Conservation (phyloP, 805 yeast species). For the Barnettozyma sp. region DNA sequence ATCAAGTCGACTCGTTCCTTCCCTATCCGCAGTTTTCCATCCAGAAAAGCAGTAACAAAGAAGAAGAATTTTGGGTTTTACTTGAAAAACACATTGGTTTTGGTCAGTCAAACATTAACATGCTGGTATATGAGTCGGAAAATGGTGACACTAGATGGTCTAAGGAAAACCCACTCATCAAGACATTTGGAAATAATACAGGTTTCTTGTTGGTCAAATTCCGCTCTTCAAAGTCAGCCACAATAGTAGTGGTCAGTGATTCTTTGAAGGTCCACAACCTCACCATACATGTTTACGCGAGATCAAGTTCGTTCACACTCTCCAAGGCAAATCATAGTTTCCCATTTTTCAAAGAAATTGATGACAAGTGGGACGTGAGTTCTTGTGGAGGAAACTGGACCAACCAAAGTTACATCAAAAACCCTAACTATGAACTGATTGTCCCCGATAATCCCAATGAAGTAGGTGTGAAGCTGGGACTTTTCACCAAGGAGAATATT, state of each 20-base stretch:
- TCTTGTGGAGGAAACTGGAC: slow-evolving; percentile 52
- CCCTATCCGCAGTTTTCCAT: slow-evolving; percentile 41
- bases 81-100: slow-evolving; percentile 41
- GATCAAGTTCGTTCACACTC: slow-evolving; percentile 14
- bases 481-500: slow-evolving; percentile 23
- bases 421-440: slow-evolving; percentile 46
- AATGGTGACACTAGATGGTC: slow-evolving; percentile 27
- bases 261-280: slow-evolving; percentile 12
- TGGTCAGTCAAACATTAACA: slow-evolving; percentile 18
- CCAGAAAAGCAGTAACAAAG: slow-evolving; percentile 24
- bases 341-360: slow-evolving; percentile 16
- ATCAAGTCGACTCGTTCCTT: slow-evolving; percentile 11
- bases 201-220: slow-evolving; percentile 32
- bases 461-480: slow-evolving; percentile 17
- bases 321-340: slow-evolving; percentile 29
- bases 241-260: slow-evolving; percentile 23
- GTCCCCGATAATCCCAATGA: slow-evolving; percentile 21
- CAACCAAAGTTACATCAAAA: slow-evolving; percentile 37
- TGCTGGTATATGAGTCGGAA: slow-evolving; percentile 26
- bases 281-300: slow-evolving; percentile 18
- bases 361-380: slow-evolving; percentile 40
- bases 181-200: slow-evolving; percentile 28
- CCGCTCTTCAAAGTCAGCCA: slow-evolving; percentile 25
- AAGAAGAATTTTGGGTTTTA: slow-evolving; percentile 38
- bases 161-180: slow-evolving; percentile 4